Evolutionary conservation across 352 stramenopile genomes (phyloP), one percentile per base, ranked within the genome.

Genomic region (Phytophthora cryptogea): DNA sequence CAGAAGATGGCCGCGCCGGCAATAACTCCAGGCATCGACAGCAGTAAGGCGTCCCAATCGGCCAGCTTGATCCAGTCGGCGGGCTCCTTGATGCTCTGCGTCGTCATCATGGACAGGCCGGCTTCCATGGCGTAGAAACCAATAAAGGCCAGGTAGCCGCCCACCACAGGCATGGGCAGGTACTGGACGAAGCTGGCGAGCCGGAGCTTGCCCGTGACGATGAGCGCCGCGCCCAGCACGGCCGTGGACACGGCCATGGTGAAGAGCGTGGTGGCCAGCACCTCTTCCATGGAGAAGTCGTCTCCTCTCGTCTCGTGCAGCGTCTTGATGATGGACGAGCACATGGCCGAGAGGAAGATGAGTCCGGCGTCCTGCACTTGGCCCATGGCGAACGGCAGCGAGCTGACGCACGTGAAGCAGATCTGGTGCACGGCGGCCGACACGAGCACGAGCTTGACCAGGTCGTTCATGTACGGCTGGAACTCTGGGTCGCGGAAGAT

Each of bases 321-420:
- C 14, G 71, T 83, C 37, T 89, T 76, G 35, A 93, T 88, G 53
- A 97, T 98, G 20, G 79, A 88, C 20, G 76, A 90, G 9, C 96
- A 92, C 83, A 99, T 99, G 41, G 85, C 83, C 16, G 86, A 97
- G 43, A 99, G 80, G 76, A 99, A 99, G 58, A 99, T 99, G n/a
- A 99, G 80, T 0, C 97, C 97, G 2, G 97, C 97, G 71, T 99
- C 96, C 69, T 99, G 97, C 3, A 99, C 97, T 73, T 98, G 96
- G 2, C 97, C 97, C 43, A 99, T 96, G 3, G 97, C 96, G 72
- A 99, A 99, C 6, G 92, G 87, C 47, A 99, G 79, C 32, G 89
- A 93, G 53, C 88, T 98, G 44, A 96, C 90, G 16, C 84, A 68
- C 4, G 86, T 94, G 62, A 95, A 95, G 61, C 81, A 92, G 46